Conservation (phyloP, 1,284 basidiomycete genomes). For the Boletus sp. region DNA sequence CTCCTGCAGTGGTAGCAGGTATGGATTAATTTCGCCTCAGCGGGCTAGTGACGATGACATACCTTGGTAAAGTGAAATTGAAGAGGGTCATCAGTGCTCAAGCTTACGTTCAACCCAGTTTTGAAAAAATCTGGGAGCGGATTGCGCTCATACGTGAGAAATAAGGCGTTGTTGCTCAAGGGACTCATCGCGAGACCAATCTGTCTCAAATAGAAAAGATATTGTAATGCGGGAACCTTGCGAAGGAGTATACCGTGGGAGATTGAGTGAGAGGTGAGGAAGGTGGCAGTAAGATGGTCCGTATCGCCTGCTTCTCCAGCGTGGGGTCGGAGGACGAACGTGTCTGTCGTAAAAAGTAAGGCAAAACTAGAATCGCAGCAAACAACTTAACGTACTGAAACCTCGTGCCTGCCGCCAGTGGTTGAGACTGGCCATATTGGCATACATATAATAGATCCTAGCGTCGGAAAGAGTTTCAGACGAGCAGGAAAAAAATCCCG, state of each 20-base stretch:
- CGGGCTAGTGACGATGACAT: neutral
- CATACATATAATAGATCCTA: slow-evolving; percentile 97
- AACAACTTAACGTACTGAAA: slow-evolving; percentile 69
- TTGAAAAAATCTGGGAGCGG: slow-evolving; percentile 97
- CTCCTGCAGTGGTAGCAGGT: slow-evolving; percentile 52
- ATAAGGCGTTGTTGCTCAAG: slow-evolving; percentile 95
- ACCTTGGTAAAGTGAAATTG: slow-evolving; percentile 98
- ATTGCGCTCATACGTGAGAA: slow-evolving; percentile 95
- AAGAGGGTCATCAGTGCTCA: slow-evolving; percentile 93
- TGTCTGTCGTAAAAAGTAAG: slow-evolving; percentile 53
- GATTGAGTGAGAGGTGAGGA: slow-evolving; percentile 95
- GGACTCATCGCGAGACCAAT: slow-evolving; percentile 99
- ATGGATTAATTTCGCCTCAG: neutral
- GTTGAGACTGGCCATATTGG: slow-evolving; percentile 93
- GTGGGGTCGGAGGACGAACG: slow-evolving; percentile 95
- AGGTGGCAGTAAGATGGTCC: slow-evolving; percentile 94
- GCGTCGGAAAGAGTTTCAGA: neutral
- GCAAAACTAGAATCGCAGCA: neutral
- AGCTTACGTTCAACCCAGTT: slow-evolving; percentile 91
- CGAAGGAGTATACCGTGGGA: slow-evolving; percentile 97
- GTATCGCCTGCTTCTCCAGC: slow-evolving; percentile 98
- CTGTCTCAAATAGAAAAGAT: slow-evolving; percentile 94
- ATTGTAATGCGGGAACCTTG: slow-evolving; percentile 93
- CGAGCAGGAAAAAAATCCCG: neutral
- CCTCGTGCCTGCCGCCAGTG: slow-evolving; percentile 85